A percentile compares a stretch with the other conserved stretches of the same genome.
phyloP scores from a whole-genome alignment of 495 filamentous ascomycete genomes.

The Penicillium odoratum region DNA sequence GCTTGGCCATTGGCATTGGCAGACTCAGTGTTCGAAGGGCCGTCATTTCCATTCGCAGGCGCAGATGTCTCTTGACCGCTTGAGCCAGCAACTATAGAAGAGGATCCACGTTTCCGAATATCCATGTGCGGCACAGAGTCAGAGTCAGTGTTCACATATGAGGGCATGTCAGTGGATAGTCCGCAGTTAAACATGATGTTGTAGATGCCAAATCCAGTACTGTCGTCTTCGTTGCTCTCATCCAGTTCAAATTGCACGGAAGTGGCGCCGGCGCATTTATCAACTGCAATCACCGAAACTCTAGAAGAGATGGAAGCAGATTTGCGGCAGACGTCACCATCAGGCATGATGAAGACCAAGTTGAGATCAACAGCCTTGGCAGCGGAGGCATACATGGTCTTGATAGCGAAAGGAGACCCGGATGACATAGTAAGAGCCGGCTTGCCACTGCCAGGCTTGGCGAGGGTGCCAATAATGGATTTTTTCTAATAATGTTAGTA shows the following conservation, averaged over 20 bases:
- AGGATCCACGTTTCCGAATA: not conserved
- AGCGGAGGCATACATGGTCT: slow-evolving; percentile 66
- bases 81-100: not conserved
- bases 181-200: slow-evolving; percentile 79
- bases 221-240: slow-evolving; percentile 45
- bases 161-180: not conserved
- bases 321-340: slow-evolving; percentile 76
- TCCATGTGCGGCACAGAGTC: not conserved
- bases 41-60: slow-evolving; percentile 3
- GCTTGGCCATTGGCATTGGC: not conserved
- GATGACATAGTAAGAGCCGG: slow-evolving; percentile 58
- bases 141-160: no score
- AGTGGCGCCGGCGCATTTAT: slow-evolving; percentile 88
- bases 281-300: slow-evolving; percentile 71
- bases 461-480: slow-evolving; percentile 25
- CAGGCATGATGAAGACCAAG: slow-evolving; percentile 81
- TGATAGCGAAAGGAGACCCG: slow-evolving; percentile 69
- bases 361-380: slow-evolving; percentile 74
- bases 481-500: slow-evolving; percentile 22
- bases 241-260: slow-evolving; percentile 76
- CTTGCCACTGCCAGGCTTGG: slow-evolving; percentile 12
- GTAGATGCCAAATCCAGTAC: slow-evolving; percentile 73
- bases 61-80: slow-evolving; percentile 36
- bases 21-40: not conserved
- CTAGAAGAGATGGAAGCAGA: slow-evolving; percentile 59